Evolutionary conservation across 2,329 filamentous ascomycete genomes (phyloP), one percentile per base, ranked within the genome.

Genomic region (Neurospora sp.): DNA sequence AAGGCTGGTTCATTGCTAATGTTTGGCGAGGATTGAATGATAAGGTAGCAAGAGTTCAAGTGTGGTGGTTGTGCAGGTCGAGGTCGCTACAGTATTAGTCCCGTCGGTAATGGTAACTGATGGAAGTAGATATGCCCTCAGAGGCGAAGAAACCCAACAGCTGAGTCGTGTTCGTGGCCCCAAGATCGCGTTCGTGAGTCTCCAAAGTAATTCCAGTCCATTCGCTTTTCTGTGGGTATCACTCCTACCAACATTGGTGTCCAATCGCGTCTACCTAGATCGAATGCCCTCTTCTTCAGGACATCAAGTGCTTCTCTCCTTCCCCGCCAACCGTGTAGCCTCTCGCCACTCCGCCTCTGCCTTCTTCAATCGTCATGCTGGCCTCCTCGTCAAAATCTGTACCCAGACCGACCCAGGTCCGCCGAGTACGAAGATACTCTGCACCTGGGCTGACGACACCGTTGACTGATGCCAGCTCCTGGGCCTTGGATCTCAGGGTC

Each of bases 321-420:
- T 70, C 71, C 1, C 70, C 73, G 15, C 91, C 92, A 68, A 96
- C 91, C 0, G 84, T 88, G 82, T 99, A 99, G 0, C 95, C 96
- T 76, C 92, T 89, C 40, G 96, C 96, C 70, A 98, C 89, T 17
- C 96, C 96, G 73, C 90, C 91, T 73, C 93, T 87, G 1, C 96
- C 96, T 80, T 97, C 90, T 77, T 97, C 93, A 70, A 99, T 86
- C 19, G 87, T 78, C 1, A 91, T 90, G 70, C 91, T 82, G n/a
- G 82, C 81, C 68, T 87, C 84, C 15, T 82, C 73, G 80, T 85
- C 84, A 76, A 93, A 96, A 78, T 99, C 96, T 72, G 89, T 97
- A 0, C 96, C 96, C 33, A 99, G 81, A 0, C 96, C 96, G 77
- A 91, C 91, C 96, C 96, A 99, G 4, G 93, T 97, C 70, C 96